phyloP scores from a whole-genome alignment of 169 alveolate species.

The Eimeria zaria region DNA sequence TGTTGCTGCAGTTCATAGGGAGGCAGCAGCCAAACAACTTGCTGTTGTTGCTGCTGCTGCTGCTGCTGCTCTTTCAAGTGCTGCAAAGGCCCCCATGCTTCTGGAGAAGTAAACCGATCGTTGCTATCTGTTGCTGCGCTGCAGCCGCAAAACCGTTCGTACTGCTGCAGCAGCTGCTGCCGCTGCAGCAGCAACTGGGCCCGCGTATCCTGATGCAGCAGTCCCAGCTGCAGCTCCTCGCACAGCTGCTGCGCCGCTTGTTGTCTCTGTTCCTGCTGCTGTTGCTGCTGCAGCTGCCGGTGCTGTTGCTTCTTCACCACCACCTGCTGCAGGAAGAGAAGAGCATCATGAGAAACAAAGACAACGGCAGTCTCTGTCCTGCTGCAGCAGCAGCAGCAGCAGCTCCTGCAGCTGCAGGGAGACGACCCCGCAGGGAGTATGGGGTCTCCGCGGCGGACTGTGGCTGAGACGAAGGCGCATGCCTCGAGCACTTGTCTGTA shows the following conservation, averaged over 20 bases:
- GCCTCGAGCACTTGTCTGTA: constrained; percentile 27
- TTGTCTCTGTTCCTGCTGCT: constrained; percentile 5
- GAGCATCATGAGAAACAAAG: constrained; percentile 29
- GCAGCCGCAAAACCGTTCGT: constrained; percentile 43
- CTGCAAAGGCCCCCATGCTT: constrained; percentile 24
- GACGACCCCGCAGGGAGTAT: constrained; percentile 22
- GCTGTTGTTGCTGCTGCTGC: constrained; percentile 72
- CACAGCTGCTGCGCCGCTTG: constrained; percentile 46
- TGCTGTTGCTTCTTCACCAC: constrained; percentile 41
- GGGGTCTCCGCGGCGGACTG: constrained; percentile 6
- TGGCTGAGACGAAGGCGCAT: constrained; percentile 13
- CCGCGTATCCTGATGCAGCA: constrained; percentile 65
- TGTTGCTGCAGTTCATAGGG: constrained; percentile 77
- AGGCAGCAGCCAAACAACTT: constrained; percentile 48
- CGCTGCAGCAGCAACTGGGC: constrained; percentile 61
- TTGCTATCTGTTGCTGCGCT: constrained; percentile 27
- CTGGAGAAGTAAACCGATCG: background rate
- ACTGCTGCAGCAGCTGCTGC: constrained; percentile 73
- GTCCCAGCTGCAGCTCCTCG: constrained; percentile 70
- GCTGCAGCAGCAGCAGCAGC: constrained; percentile 10
- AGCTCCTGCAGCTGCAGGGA: constrained; percentile 36
- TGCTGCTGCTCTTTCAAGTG: constrained; percentile 46
- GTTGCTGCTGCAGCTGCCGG: constrained; percentile 42
- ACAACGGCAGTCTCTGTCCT: constrained; percentile 14
- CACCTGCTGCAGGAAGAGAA: constrained; percentile 54